Conservation (phyloP, 495 filamentous ascomycete genomes). For the Talaromyces thailandensis region DNA sequence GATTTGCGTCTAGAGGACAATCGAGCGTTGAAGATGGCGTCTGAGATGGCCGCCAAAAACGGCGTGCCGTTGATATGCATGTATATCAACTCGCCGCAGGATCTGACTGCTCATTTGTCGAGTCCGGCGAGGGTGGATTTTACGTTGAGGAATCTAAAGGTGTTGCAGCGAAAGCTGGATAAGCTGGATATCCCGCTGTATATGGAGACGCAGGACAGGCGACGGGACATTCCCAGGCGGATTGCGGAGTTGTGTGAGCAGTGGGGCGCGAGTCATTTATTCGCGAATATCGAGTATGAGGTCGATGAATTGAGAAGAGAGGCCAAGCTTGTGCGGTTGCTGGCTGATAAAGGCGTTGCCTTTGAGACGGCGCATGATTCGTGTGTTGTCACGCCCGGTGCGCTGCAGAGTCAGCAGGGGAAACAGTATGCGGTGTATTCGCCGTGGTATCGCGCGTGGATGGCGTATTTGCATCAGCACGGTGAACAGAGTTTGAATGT, state of each 20-base stretch:
- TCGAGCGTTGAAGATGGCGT: slow-evolving; percentile 58
- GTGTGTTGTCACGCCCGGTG: slow-evolving; percentile 70
- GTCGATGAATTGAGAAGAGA: slow-evolving; percentile 60
- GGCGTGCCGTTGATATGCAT: slow-evolving; percentile 63
- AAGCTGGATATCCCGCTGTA: slow-evolving; percentile 72
- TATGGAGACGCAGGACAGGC: slow-evolving; percentile 59
- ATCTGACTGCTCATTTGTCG: slow-evolving; percentile 73
- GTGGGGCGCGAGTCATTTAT: slow-evolving; percentile 63
- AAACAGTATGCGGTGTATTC: slow-evolving; percentile 79
- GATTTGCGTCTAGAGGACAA: slow-evolving; percentile 74
- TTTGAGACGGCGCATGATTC: slow-evolving; percentile 68
- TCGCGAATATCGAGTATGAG: slow-evolving; percentile 51
- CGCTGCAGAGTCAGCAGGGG: slow-evolving; percentile 51
- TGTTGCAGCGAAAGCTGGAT: slow-evolving; percentile 56
- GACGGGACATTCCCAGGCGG: slow-evolving; percentile 52
- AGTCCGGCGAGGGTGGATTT: slow-evolving; percentile 72
- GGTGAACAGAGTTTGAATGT: slow-evolving; percentile 48
- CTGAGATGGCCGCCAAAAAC: slow-evolving; percentile 52
- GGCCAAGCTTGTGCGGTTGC: slow-evolving; percentile 49
- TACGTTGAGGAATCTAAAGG: slow-evolving; percentile 56
- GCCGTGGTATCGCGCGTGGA: slow-evolving; percentile 75
- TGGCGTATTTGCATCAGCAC: slow-evolving; percentile 59
- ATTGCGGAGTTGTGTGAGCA: slow-evolving; percentile 59
- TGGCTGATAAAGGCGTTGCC: slow-evolving; percentile 50
- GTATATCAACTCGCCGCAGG: slow-evolving; percentile 78